A percentile compares a stretch with the other conserved stretches of the same genome.
Evolutionary conservation across 31 red algal genomes (phyloP).

Genomic region (Odonthalia washingtoniensis): DNA sequence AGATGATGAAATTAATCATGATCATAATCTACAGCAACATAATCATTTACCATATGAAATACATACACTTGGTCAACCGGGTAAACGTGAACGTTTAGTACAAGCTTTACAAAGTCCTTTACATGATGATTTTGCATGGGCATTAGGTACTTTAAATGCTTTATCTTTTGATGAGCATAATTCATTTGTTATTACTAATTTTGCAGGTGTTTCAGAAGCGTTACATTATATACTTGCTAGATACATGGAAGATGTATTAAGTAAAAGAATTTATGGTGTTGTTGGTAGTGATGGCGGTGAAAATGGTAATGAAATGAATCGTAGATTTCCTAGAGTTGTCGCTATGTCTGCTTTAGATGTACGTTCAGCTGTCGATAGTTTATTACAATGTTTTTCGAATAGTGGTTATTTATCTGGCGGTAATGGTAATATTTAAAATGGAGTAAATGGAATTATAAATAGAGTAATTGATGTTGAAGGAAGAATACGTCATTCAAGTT

Average conservation of each 20-base stretch:
- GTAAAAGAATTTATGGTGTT: slow-evolving; percentile 57
- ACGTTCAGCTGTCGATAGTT: slow-evolving; percentile 36
- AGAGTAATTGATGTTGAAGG: no score
- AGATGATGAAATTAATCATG: slow-evolving; percentile 56
- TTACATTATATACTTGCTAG: slow-evolving; percentile 66
- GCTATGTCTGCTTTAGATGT: slow-evolving; percentile 46
- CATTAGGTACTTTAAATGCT: slow-evolving; percentile 77
- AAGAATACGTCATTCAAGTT: no score
- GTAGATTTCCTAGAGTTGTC: slow-evolving; percentile 43
- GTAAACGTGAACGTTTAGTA: slow-evolving; percentile 81
- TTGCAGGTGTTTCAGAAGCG: slow-evolving; percentile 86
- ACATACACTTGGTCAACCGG: slow-evolving; percentile 55
- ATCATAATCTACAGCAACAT: no score
- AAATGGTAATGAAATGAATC: slow-evolving; percentile 37
- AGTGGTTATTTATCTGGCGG: no score
- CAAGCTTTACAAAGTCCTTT: no score
- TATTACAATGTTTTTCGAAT: no score
- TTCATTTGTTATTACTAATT: slow-evolving; percentile 67
- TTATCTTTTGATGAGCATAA: slow-evolving; percentile 71
- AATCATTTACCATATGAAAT: slow-evolving; percentile 52
- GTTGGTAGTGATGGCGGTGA: slow-evolving; percentile 19
- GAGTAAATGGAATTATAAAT: no score
- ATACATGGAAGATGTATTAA: slow-evolving; percentile 80
- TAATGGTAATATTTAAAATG: no score
- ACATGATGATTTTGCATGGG: slow-evolving; percentile 92